These are phyloP conservation scores for Penicillium sp. DNA, from an alignment of 2,329 filamentous ascomycete species.

Conservation along the genomic window DNA sequence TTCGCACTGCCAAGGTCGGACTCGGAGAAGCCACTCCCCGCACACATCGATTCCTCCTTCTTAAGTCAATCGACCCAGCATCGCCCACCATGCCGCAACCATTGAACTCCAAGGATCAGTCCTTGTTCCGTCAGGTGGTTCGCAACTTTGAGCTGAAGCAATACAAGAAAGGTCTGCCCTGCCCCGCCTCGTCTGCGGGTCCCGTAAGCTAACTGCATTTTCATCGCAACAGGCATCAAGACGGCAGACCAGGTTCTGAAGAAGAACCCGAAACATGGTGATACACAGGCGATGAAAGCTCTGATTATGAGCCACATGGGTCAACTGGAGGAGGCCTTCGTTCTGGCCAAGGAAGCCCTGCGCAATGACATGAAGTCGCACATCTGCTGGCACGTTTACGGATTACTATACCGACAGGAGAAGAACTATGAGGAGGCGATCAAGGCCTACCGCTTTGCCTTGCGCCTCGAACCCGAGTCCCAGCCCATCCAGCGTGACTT, in stretches of 20 bases:
- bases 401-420: constrained; percentile 81
- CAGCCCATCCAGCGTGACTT: constrained; percentile 90
- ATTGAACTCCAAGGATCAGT: constrained; percentile 73
- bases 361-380: constrained; percentile 98
- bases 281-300: constrained; percentile 98
- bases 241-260: constrained; percentile 92
- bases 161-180: constrained; percentile 74
- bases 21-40: constrained; percentile 31
- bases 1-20: constrained; percentile 23
- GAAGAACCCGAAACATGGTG: constrained; percentile 92
- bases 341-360: constrained; percentile 83
- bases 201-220: constrained; percentile 20
- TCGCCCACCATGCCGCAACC: constrained; percentile 43
- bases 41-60: constrained; percentile 34
- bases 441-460: constrained; percentile 96
- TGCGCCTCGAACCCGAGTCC: constrained; percentile 89
- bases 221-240: constrained; percentile 64
- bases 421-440: constrained; percentile 99
- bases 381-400: constrained; percentile 99
- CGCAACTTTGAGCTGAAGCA: constrained; percentile 97
- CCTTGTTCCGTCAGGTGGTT: constrained; percentile 90
- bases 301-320: constrained; percentile 90
- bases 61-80: constrained; percentile 28
- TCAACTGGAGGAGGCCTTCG: constrained; percentile 90
- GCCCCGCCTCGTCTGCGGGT: constrained; percentile 4